phyloP scores from a whole-genome alignment of 345 rosid species.

The Toxicodendron radicans region DNA sequence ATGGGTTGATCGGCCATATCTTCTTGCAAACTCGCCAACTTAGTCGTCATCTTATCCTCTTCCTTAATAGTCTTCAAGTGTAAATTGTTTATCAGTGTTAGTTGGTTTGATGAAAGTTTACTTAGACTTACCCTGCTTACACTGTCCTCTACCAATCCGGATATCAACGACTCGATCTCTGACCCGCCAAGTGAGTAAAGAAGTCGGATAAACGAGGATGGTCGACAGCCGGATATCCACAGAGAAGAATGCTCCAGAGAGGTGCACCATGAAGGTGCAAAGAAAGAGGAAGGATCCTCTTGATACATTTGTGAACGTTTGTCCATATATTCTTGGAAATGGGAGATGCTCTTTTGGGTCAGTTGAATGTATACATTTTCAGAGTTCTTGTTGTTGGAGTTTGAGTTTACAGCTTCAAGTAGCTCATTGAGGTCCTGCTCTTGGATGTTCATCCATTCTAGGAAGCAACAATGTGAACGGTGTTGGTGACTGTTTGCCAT shows the following conservation, averaged over 20 bases:
- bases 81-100: slow-evolving; percentile 30
- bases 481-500: no score
- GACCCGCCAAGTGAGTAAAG: slow-evolving; percentile 34
- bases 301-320: slow-evolving; percentile 21
- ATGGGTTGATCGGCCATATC: slow-evolving; percentile 45
- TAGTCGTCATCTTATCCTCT: slow-evolving; percentile 35
- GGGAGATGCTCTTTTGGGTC: slow-evolving; percentile 5
- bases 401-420: not conserved
- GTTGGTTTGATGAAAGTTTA: slow-evolving; percentile 31
- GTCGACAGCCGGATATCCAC: slow-evolving; percentile 53
- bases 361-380: slow-evolving; percentile 14
- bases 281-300: slow-evolving; percentile 21
- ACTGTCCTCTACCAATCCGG: slow-evolving; percentile 17
- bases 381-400: not conserved
- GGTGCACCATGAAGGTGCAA: slow-evolving; percentile 43
- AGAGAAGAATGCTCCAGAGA: slow-evolving; percentile 42
- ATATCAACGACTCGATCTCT: slow-evolving; percentile 25
- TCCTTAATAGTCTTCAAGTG: slow-evolving; percentile 29
- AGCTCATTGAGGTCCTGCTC: no score
- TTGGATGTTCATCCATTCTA: no score
- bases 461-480: no score
- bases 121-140: slow-evolving; percentile 11
- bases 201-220: slow-evolving; percentile 40
- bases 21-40: slow-evolving; percentile 44
- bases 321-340: slow-evolving; percentile 27